Evolutionary conservation across 352 stramenopile species (phyloP).

Genomic region (Discostella stelligera): DNA sequence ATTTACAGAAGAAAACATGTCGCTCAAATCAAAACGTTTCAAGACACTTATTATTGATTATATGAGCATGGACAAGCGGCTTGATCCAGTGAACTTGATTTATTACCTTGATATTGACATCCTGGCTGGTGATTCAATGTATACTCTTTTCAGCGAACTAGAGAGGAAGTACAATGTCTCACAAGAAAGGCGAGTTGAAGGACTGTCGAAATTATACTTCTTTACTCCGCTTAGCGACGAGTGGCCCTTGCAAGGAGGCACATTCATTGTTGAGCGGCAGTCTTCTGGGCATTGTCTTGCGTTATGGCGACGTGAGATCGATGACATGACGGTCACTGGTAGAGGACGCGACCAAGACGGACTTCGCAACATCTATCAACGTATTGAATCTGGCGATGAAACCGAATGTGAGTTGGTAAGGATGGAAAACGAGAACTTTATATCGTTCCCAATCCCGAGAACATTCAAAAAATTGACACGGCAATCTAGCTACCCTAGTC

Average conservation of each 20-base stretch:
- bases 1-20: slow-evolving; percentile 39
- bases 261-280: slow-evolving; percentile 48
- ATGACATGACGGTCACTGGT: slow-evolving; percentile 33
- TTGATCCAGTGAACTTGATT: slow-evolving; percentile 43
- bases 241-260: slow-evolving; percentile 52
- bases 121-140: slow-evolving; percentile 43
- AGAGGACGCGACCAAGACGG: slow-evolving; percentile 57
- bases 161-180: slow-evolving; percentile 42
- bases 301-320: slow-evolving; percentile 54
- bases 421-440: slow-evolving; percentile 55
- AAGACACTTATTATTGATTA: slow-evolving; percentile 68
- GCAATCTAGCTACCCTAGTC: slow-evolving; percentile 17
- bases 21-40: slow-evolving; percentile 56
- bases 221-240: slow-evolving; percentile 38
- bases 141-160: slow-evolving; percentile 43
- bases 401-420: slow-evolving; percentile 44
- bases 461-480: slow-evolving; percentile 20
- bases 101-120: slow-evolving; percentile 72
- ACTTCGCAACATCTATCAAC: slow-evolving; percentile 51
- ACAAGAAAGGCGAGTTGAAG: slow-evolving; percentile 4
- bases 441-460: slow-evolving; percentile 42
- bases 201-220: slow-evolving; percentile 42
- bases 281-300: slow-evolving; percentile 49
- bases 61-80: slow-evolving; percentile 34
- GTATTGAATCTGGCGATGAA: slow-evolving; percentile 42